Percentiles rank a stretch among this genome's conserved stretches.
Conservation (phyloP, 768 basidiomycete species). For the Amanita inopinata region DNA sequence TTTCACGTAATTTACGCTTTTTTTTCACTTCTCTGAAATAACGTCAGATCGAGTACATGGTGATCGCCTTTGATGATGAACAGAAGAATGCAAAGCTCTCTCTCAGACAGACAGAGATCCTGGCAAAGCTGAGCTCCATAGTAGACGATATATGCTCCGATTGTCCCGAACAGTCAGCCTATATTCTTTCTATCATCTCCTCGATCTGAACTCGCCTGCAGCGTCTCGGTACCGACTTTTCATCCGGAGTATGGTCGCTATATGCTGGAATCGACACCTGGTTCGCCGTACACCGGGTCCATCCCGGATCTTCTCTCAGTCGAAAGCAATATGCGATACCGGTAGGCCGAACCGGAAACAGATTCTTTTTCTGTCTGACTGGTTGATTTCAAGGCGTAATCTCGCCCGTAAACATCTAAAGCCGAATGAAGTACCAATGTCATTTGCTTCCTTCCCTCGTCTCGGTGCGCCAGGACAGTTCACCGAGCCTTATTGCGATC, state of each 20-base stretch:
- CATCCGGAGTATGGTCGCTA: slow-evolving; percentile 98
- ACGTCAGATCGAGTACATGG: slow-evolving; percentile 91
- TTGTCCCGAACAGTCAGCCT: slow-evolving; percentile 47
- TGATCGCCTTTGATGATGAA: slow-evolving; percentile 74
- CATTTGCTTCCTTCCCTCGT: slow-evolving; percentile 92
- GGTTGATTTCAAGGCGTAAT: slow-evolving; percentile 59
- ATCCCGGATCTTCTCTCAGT: slow-evolving; percentile 82
- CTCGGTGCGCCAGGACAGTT: slow-evolving; percentile 85
- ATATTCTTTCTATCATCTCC: neutral
- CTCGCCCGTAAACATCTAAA: slow-evolving; percentile 79
- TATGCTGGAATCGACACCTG: slow-evolving; percentile 98
- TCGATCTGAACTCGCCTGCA: slow-evolving; percentile 19
- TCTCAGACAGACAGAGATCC: slow-evolving; percentile 91
- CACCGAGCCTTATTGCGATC: slow-evolving; percentile 81
- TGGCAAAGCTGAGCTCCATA: slow-evolving; percentile 63
- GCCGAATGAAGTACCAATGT: slow-evolving; percentile 80
- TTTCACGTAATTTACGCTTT: slow-evolving; percentile 6
- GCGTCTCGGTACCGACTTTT: slow-evolving; percentile 75
- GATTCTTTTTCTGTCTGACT: neutral
- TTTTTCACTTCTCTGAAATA: slow-evolving; percentile 8
- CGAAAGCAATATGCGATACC: slow-evolving; percentile 90
- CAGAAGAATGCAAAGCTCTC: slow-evolving; percentile 79
- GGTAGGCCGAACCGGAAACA: slow-evolving; percentile 35
- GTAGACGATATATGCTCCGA: slow-evolving; percentile 56
- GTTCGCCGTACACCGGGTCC: slow-evolving; percentile 85